Base-by-base conservation (phyloP, 257 asterid genomes). In the Nicotiana benthamiana region DNA sequence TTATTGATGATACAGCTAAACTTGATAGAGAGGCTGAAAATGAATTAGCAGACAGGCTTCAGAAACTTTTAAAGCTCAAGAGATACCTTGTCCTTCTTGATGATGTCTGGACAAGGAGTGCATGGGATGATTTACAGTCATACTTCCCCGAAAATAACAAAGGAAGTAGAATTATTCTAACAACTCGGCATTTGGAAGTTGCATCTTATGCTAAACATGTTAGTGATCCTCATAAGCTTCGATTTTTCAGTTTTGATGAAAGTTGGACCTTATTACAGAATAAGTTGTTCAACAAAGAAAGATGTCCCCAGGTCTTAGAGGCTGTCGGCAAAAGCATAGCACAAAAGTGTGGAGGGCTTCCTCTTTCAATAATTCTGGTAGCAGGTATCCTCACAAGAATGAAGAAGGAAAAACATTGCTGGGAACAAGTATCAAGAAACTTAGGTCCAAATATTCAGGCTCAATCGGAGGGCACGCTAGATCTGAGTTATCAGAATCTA, bases 41-140 rank as follows among this genome's bases (percentile, higher is more conserved):
- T 22, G 6, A 3, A 17, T 53, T 85, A 52, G 81, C 17, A 3
- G 53, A 17, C 66, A 34, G 22, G 27, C 63, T 86, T 34, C 60
- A 27, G 26, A 79, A 54, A 66, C n/a, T n/a, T n/a, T 79, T 86
- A 28, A 61, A 12, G 26, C 75, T 82, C 9, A 43, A 81, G 53
- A 82, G 86, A 62, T 89, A 80, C 65, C 80, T 89, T 1, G 60
- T 89, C 36, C 83, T 89, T 5, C 24, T 86, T 51, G 92, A 87
- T 83, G 93, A 89, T 82, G 6, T 89, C 1, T 87, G 92, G 91
- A 17, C 34, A 61, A 8, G 59, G 5, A 15, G 24, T 13, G 83
- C 6, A 9, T 86, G 86, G 91, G 11, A 81, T 53, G 85, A 57
- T 66, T 6, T 66, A 0, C 0, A 18, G 4, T 0, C 0, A 1